phyloP scores from a whole-genome alignment of 2,329 filamentous ascomycete genomes.

The Neoscytalidium dimidiatum region DNA sequence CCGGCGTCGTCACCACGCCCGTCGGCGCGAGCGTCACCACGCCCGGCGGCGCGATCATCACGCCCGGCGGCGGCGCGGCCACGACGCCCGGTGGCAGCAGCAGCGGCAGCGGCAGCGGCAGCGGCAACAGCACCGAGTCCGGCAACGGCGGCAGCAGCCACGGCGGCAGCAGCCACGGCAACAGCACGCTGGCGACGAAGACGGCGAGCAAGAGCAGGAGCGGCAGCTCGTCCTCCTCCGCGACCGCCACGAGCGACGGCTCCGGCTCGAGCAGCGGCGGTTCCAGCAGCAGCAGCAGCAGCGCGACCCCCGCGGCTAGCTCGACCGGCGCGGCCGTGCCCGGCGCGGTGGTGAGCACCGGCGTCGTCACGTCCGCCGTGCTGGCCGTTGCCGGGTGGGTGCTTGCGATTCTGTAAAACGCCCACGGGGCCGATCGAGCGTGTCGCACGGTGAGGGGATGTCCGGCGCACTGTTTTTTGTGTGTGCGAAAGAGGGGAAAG shows the following conservation, averaged over 20 bases:
- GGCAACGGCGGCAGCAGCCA: not conserved
- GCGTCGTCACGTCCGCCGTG: not conserved
- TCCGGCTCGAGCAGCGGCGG: not conserved
- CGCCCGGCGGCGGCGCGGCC: not conserved
- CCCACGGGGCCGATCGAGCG: not conserved
- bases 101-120: not conserved
- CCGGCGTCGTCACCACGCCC: not conserved
- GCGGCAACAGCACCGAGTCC: not conserved
- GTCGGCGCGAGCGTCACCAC: not conserved
- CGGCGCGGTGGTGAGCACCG: not conserved
- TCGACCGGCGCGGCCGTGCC: not conserved
- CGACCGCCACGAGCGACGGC: not conserved
- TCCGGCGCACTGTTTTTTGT: not conserved
- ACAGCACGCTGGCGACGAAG: not conserved
- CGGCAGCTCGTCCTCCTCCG: not conserved
- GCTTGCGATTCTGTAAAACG: slow-evolving; percentile 15
- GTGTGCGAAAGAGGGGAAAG: too few relatives aligned
- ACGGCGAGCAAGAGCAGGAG: not conserved
- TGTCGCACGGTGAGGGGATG: not conserved
- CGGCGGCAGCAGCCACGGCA: not conserved
- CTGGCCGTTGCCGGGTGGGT: slow-evolving; percentile 15
- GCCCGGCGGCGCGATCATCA: not conserved
- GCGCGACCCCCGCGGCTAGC: not conserved
- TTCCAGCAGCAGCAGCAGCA: not conserved
- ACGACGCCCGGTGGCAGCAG: not conserved